Conservation (phyloP, 2,329 filamentous ascomycete genomes). For the Talaromyces sp. region DNA sequence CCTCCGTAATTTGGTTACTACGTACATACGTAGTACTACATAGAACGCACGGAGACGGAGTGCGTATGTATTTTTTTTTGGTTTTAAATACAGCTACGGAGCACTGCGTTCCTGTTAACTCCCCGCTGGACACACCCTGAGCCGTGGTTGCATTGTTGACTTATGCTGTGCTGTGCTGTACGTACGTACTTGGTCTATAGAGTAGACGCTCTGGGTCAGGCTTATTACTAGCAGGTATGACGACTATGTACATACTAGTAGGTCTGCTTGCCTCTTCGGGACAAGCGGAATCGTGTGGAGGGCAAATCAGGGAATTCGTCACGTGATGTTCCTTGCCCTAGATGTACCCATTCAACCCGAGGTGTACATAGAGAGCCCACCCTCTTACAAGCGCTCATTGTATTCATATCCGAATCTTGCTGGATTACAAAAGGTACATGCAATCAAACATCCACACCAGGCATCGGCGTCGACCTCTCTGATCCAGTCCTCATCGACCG, state of each 20-base stretch:
- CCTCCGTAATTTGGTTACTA: no score
- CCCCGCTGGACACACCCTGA: not conserved
- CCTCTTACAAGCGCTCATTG: not conserved
- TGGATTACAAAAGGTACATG: not conserved
- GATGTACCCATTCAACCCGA: not conserved
- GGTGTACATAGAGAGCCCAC: no score
- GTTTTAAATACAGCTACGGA: not conserved
- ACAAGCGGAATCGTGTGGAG: not conserved
- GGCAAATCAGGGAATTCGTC: not conserved
- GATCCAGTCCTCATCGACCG: not conserved
- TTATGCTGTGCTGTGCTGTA: not conserved
- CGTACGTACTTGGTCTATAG: not conserved
- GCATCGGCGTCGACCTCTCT: not conserved
- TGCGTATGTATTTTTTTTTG: not conserved
- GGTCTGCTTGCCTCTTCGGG: not conserved
- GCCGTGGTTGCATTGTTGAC: not conserved
- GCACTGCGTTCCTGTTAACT: slow-evolving; percentile 1
- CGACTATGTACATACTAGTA: not conserved
- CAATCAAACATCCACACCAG: not conserved
- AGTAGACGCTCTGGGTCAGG: not conserved
- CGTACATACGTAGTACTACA: no score
- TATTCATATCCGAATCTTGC: not conserved
- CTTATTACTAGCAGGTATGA: not conserved
- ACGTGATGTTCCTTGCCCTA: slow-evolving; percentile 3
- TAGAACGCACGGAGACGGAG: not conserved